Evolutionary conservation across 2,329 filamentous ascomycete genomes (phyloP), one percentile per base, ranked within the genome.

Genomic region (Stemphylium lycopersici): DNA sequence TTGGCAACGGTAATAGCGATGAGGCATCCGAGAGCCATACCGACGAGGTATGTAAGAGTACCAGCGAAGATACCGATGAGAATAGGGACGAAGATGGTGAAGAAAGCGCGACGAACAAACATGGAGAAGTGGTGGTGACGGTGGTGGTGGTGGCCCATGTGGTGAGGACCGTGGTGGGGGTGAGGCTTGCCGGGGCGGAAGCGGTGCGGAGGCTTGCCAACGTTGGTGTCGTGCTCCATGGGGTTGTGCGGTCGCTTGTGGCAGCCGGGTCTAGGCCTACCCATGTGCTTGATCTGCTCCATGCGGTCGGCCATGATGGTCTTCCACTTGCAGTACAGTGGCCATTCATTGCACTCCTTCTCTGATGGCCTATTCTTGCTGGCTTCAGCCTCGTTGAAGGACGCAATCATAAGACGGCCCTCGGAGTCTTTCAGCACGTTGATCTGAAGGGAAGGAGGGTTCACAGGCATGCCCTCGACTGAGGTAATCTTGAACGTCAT

Each of bases 51-150:
- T 59, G 88, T 85, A 26, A 81, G 80, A 49, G 90, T 82, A 67
- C 89, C 89, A 39, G 87, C 86, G 20, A 85, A 81, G 59, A 91
- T 81, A 54, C 89, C 89, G 59, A 90, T 81, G 47, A 89, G 76
- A 48, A 90, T 80, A 1, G 89, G 89, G 34, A 91, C 78, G 42
- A 91, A 72, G 39, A 91, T 81, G 57, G 87, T 84, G 33, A 85
- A 78, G 58, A 83, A 79, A 44, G 89, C 79, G 63, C 83, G 83
- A 66, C 80, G 68, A 32, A 70, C 49, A 56, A 73, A 70, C 65
- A 63, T 68, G 45, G 68, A 63, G 43, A 71, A 32, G 38, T 62
- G 61, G 57, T 69, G 61, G 50, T 70, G 67, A 32, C 55, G 48
- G 33, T 57, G 41, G 39, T 67, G 61, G 37, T 52, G 48, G 22